Base-by-base conservation (phyloP, 805 yeast genomes). In the Ascoidea tarda region DNA sequence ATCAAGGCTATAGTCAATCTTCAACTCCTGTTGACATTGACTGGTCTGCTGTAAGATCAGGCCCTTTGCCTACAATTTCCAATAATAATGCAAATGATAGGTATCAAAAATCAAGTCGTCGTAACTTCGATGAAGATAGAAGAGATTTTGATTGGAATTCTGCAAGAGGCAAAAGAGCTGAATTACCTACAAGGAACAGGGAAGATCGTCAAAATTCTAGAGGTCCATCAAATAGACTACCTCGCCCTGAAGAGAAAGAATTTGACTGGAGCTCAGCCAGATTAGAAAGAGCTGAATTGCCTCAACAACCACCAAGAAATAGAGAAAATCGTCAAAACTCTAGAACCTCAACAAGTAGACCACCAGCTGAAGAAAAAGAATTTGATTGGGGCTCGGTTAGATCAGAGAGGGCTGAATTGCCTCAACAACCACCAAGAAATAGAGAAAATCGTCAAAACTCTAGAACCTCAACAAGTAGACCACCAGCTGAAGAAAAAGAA, bases 361-460 rank as follows among this genome's bases (percentile, higher is more conserved):
- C 6, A 46, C 51, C 56, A 54, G 63, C 66, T 54, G 69, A 67
- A 57, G 75, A 71, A 57, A 66, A 66, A 48, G 75, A 74, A 42
- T 63, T 77, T 44, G 79, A 75, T 58, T 76, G 79, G 79, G 67
- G 69, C 58, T 59, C 58, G 53, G 66, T 56, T 54, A 63, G 63
- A 65, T 69, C 70, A 38, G 55, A 69, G 59, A 54, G 50, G 54
- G 14, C 49, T 55, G 14, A 59, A 54, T 45, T 44, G 8, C 46
- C 16, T 12, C 47, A 49, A 12, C 50, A 32, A 38, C 46, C 47
- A 38, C 31, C 21, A 33, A 31, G 46, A 16, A 21, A 12, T 5
- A 33, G 52, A 33, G 50, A 16, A 33, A 55, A 31, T 16, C 32
- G 38, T 12, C 33, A 28, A 10, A 32, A 48, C 4, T 28, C 48